A percentile compares a stretch with the other conserved stretches of the same genome.
Conservation (phyloP, 805 yeast genomes). For the Ascoidea rubescens region DNA sequence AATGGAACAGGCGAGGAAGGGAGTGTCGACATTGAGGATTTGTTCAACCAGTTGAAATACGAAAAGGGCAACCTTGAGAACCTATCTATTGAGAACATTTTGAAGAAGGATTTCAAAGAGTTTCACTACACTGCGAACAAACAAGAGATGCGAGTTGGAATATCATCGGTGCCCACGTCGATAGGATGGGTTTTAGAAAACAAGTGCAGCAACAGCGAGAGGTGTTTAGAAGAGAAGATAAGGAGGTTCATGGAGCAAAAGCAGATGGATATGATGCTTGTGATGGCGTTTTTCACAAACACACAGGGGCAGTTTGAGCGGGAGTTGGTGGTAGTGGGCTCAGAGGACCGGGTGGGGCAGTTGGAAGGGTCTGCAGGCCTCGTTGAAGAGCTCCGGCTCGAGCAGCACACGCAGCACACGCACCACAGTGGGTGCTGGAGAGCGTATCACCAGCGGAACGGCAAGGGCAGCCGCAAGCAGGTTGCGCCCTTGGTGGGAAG, state of each 20-base stretch:
- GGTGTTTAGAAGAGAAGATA: slow-evolving; percentile 16
- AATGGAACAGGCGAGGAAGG: neutral
- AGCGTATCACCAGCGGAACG: slow-evolving; percentile 27
- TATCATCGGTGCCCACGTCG: slow-evolving; percentile 61
- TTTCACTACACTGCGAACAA: slow-evolving; percentile 28
- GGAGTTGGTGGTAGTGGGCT: slow-evolving; percentile 20
- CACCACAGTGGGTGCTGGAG: slow-evolving; percentile 5
- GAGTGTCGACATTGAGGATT: slow-evolving; percentile 12
- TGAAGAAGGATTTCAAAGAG: slow-evolving; percentile 77
- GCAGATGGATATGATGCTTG: slow-evolving; percentile 20
- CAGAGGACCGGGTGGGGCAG: slow-evolving; percentile 10
- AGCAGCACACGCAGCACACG: slow-evolving; percentile 9
- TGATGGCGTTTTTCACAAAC: slow-evolving; percentile 34
- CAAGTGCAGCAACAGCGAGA: slow-evolving; percentile 7
- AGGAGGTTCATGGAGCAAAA: slow-evolving; percentile 15
- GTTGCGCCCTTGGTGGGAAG: slow-evolving; percentile 50
- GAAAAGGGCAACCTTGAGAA: slow-evolving; percentile 56
- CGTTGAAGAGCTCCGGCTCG: slow-evolving; percentile 10
- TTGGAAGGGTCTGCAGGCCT: slow-evolving; percentile 1
- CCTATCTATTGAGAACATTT: slow-evolving; percentile 42
- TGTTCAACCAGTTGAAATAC: slow-evolving; percentile 21
- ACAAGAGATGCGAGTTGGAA: slow-evolving; percentile 37
- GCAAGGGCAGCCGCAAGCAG: slow-evolving; percentile 69
- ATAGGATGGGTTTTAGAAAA: slow-evolving; percentile 33
- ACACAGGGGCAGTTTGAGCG: slow-evolving; percentile 23